phyloP scores from a whole-genome alignment of 139 green algal genomes.

The Nannochloris sp. region DNA sequence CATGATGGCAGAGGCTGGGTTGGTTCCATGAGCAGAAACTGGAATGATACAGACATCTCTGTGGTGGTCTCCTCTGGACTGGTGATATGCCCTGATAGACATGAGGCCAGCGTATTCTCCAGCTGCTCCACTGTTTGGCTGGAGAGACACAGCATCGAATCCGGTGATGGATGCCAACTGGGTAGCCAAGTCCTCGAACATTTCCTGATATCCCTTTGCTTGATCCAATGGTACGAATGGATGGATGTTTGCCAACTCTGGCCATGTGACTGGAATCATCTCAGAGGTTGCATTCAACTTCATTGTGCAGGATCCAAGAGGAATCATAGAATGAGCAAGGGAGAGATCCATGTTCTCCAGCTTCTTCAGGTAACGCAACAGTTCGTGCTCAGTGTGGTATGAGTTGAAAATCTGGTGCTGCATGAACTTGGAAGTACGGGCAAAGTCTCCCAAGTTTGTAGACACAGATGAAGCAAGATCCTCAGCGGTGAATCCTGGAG shows the following conservation, averaged over 20 bases:
- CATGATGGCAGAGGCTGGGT: conserved; percentile 96
- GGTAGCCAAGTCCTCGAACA: conserved; percentile 86
- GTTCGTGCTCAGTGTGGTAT: conserved; percentile 90
- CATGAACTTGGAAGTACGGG: conserved; percentile 60
- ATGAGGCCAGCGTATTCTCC: conserved; percentile 99
- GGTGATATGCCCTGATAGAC: conserved; percentile 94
- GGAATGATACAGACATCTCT: conserved; percentile 99
- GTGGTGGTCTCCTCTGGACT: conserved; percentile 66
- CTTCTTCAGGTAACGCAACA: conserved; percentile 92
- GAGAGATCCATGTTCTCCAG: conserved; percentile 96
- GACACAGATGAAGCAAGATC: conserved; percentile 40
- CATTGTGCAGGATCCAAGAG: conserved; percentile 98
- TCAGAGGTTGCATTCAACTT: conserved; percentile 96
- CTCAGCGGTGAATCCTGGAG: conserved; percentile 59
- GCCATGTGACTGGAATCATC: conserved; percentile 98
- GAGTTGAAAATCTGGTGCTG: conserved; percentile 83
- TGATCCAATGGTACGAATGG: conserved; percentile 87
- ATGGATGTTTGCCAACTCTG: conserved; percentile 93
- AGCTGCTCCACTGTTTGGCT: conserved; percentile 92
- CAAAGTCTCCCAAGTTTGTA: conserved; percentile 29
- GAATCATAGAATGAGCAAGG: conserved; percentile 96
- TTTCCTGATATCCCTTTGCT: conserved; percentile 83
- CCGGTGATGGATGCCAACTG: conserved; percentile 95
- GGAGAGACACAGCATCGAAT: conserved; percentile 94
- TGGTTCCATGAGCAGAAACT: conserved; percentile 93